A percentile compares a stretch with the other conserved stretches of the same genome.
Conservation (phyloP, 768 basidiomycete species). For the Suillus plorans region DNA sequence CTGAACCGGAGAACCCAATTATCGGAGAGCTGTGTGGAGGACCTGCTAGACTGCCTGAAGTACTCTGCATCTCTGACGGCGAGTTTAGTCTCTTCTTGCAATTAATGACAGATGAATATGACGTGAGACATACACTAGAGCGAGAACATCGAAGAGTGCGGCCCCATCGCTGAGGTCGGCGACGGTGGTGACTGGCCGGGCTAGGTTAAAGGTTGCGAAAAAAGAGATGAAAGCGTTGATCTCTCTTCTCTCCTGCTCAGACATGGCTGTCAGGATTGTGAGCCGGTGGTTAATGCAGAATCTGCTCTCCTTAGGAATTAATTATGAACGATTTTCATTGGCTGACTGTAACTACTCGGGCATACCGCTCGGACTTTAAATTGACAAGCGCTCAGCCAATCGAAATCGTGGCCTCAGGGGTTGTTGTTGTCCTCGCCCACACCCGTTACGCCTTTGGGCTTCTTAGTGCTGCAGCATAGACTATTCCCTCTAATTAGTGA, state of each 20-base stretch:
- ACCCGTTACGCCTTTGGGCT: too few species aligned
- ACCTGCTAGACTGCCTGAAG: conserved; percentile 64
- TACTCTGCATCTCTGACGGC: conserved; percentile 69
- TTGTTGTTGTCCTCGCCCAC: too few species aligned
- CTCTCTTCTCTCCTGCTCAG: conserved; percentile 54
- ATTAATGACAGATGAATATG: neutral
- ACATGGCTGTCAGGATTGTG: conserved; percentile 21
- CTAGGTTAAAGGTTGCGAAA: conserved; percentile 70
- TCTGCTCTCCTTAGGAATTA: neutral
- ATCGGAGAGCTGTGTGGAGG: conserved; percentile 64
- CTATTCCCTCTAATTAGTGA: too few species aligned
- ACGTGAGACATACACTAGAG: conserved; percentile 59
- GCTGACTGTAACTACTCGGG: neutral
- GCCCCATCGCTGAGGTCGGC: conserved; percentile 81
- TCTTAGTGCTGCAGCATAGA: too few species aligned
- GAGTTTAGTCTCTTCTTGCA: conserved; percentile 8
- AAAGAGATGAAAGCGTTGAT: conserved; percentile 81
- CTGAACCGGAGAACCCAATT: conserved; percentile 91
- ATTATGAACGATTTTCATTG: neutral
- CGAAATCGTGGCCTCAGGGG: too few species aligned
- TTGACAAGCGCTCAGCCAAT: too few species aligned
- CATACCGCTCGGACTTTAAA: too few species aligned
- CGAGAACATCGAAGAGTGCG: conserved; percentile 72
- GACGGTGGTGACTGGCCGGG: conserved; percentile 58
- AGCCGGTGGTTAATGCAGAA: neutral